Conservation (phyloP, 2,329 filamentous ascomycete species). For the Penicillium hordei region DNA sequence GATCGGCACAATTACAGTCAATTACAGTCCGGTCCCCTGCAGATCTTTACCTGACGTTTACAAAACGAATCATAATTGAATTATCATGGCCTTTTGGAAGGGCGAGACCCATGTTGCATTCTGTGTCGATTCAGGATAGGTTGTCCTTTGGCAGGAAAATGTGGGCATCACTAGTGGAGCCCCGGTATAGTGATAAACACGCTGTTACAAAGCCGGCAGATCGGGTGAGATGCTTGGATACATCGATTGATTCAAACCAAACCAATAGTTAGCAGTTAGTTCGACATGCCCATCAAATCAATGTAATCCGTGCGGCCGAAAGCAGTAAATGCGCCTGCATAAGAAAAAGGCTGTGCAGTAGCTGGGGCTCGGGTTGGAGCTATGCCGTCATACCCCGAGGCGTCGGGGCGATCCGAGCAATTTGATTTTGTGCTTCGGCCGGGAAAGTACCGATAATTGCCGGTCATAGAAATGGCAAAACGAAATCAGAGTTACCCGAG, state of each 20-base stretch:
- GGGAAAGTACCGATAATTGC: not conserved
- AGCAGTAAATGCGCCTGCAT: not conserved
- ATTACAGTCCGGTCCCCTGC: slow-evolving; percentile 20
- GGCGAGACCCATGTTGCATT: slow-evolving; percentile 14
- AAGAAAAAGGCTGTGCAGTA: not conserved
- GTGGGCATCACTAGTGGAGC: slow-evolving; percentile 15
- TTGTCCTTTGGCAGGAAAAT: slow-evolving; percentile 5
- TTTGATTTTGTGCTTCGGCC: not conserved
- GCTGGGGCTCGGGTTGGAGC: slow-evolving; percentile 20
- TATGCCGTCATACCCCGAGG: slow-evolving; percentile 20
- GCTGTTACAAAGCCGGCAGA: not conserved
- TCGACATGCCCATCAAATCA: not conserved
- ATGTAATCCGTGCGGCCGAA: not conserved
- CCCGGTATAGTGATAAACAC: slow-evolving; percentile 2
- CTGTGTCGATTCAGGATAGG: slow-evolving; percentile 9
- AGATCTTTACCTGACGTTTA: slow-evolving; percentile 25
- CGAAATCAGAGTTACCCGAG: not conserved
- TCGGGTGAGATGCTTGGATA: not conserved
- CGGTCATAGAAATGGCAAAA: not conserved
- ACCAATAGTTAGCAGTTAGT: not conserved
- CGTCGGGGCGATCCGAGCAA: slow-evolving; percentile 18
- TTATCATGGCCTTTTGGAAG: slow-evolving; percentile 1
- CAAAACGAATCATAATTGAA: slow-evolving; percentile 17
- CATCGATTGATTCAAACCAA: not conserved
- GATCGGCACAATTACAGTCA: slow-evolving; percentile 18